These are phyloP conservation scores for Gracilaria domingensis DNA, from an alignment of 23 red algal genomes.

Conservation along the genomic window DNA sequence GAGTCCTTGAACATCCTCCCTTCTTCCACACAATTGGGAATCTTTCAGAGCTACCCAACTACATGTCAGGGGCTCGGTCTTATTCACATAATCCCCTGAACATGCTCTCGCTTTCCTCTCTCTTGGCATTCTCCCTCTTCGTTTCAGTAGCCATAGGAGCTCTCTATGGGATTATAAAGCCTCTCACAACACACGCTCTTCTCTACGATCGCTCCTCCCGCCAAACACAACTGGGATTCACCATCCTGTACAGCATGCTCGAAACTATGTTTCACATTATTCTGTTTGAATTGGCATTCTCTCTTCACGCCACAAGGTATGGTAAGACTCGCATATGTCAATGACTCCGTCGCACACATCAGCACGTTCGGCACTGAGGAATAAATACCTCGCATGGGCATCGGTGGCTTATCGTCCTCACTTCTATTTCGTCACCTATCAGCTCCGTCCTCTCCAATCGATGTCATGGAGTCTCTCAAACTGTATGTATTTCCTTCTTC, in stretches of 20 bases:
- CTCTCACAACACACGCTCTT: neutral
- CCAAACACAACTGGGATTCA: neutral
- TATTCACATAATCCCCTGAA: neutral
- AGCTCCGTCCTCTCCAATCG: neutral
- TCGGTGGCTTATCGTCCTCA: neutral
- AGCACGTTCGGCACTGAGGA: neutral
- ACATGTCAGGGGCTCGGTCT: neutral
- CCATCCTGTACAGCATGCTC: neutral
- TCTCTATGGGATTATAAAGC: neutral
- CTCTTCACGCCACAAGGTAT: neutral
- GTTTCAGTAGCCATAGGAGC: neutral
- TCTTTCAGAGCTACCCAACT: neutral
- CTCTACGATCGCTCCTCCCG: neutral
- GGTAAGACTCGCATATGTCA: neutral
- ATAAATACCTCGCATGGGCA: neutral
- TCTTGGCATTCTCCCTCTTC: neutral
- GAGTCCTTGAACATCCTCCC: too few species aligned
- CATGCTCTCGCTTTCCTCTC: neutral
- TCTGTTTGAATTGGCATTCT: neutral
- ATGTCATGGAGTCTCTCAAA: neutral
- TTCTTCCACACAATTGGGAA: too few species aligned
- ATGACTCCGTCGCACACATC: neutral
- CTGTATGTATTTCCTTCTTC: neutral
- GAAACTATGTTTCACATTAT: neutral
- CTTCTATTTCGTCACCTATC: neutral